Evolutionary conservation across 768 basidiomycete species (phyloP), one percentile per base, ranked within the genome.

Genomic region (Sarcodon sp.): DNA sequence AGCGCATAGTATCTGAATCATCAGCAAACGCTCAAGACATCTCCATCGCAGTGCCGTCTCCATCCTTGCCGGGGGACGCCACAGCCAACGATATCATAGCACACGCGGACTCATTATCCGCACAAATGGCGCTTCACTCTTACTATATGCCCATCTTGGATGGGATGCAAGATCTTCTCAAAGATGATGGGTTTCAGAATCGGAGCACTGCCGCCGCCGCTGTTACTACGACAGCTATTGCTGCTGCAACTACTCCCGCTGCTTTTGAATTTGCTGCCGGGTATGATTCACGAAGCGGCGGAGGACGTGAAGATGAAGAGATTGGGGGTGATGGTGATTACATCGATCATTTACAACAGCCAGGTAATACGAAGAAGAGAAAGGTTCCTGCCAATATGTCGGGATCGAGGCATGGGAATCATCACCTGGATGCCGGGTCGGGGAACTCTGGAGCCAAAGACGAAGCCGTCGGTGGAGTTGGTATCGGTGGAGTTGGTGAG

Each of bases 341-440:
- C 54, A 57, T 71, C 12, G 83, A 87, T 60, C 80, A 83, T 55
- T 63, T 80, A 32, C 79, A 75, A 51, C 86, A 87, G 53, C 85
- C 80, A 3, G 82, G 81, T 7, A 90, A 90, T 57, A 83, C 85
- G 44, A 38, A 90, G 76, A 90, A 90, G 67, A 72, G 87, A 44
- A 90, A 90, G 61, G 87, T 90, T 3, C 87, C 88, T 0, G 74
- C 77, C 35, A 81, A 85, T 60, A 59, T 66, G 47, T 61, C 68
- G 12, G 65, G 66, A 45, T 60, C 64, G 35, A 62, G 59, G 41
- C 15, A 27, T 15, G 65, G 61, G 39, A 69, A 71, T 47, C 71
- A 69, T 39, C 39, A 27, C 13, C 16, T 15, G 2, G 72, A 74
- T 49, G 59, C 54, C 47, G 60, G 62, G 49, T 69, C 71, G 39